These are phyloP conservation scores for Coprinopsis sp. DNA, from an alignment of 768 basidiomycete genomes.

Conservation along the genomic window DNA sequence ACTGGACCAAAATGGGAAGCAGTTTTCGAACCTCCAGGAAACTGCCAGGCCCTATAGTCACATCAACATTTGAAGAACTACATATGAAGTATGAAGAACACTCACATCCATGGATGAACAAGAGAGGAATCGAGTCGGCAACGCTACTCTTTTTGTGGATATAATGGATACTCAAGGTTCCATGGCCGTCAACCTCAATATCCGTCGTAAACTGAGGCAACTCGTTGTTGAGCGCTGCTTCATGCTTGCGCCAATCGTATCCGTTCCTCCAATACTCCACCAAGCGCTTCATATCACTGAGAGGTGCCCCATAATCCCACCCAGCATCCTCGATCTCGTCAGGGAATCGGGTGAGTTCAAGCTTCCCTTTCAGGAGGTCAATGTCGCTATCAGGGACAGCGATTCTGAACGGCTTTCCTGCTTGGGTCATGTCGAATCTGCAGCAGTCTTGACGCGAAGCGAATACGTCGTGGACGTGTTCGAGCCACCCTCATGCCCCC, in stretches of 20 bases:
- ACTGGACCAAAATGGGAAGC: constrained; percentile 43
- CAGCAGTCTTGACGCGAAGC: too few relatives aligned
- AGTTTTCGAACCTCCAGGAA: constrained; percentile 49
- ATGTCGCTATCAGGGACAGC: constrained; percentile 40
- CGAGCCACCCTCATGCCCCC: too few relatives aligned
- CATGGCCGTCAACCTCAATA: constrained; percentile 44
- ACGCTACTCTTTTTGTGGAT: constrained; percentile 47
- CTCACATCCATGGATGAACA: constrained; percentile 51
- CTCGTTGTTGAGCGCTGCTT: constrained; percentile 45
- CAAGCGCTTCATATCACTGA: constrained; percentile 45
- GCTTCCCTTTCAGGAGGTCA: constrained; percentile 39
- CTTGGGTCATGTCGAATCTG: too few relatives aligned
- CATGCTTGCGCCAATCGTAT: constrained; percentile 53
- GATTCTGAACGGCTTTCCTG: constrained; percentile 44
- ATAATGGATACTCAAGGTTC: constrained; percentile 48
- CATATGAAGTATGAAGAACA: background rate
- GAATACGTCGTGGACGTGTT: too few relatives aligned
- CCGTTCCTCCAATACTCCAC: constrained; percentile 17
- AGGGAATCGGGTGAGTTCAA: constrained; percentile 45
- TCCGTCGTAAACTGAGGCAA: constrained; percentile 55
- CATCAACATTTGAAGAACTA: background rate
- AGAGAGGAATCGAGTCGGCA: constrained; percentile 39
- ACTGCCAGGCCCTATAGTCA: constrained; percentile 47
- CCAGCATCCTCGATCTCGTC: constrained; percentile 50
- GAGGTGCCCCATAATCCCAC: constrained; percentile 50